A percentile compares a stretch with the other conserved stretches of the same genome.
Evolutionary conservation across 2,329 filamentous ascomycete species (phyloP).

Genomic region (Ceratocystiopsis brevicomis): DNA sequence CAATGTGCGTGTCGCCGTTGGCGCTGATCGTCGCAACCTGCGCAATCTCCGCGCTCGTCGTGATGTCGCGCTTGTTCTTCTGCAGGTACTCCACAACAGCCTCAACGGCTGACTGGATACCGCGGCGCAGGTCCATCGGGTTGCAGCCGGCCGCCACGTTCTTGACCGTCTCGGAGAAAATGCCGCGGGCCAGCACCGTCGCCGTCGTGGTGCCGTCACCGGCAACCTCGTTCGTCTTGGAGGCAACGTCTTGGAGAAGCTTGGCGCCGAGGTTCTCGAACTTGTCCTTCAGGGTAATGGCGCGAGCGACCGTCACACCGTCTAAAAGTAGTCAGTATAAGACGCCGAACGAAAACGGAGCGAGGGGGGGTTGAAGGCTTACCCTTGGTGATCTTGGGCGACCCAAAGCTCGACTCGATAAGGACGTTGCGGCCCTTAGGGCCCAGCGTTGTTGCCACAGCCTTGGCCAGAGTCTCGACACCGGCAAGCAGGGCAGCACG

Average conservation of each 20-base stretch:
- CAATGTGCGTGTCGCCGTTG: conserved; percentile 91
- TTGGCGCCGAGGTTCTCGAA: conserved; percentile 98
- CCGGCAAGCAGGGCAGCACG: conserved; percentile 76
- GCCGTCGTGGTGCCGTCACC: conserved; percentile 98
- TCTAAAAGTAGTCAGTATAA: conserved; percentile 26
- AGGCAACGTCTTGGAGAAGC: conserved; percentile 92
- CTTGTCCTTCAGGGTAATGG: conserved; percentile 89
- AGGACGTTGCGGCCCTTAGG: conserved; percentile 97
- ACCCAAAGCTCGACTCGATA: conserved; percentile 96
- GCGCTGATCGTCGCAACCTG: conserved; percentile 97
- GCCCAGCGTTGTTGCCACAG: conserved; percentile 86
- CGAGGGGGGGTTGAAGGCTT: conserved; percentile 14
- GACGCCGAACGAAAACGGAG: too few relatives aligned
- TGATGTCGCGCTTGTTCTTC: conserved; percentile 94
- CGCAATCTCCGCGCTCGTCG: conserved; percentile 88
- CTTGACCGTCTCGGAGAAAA: conserved; percentile 99
- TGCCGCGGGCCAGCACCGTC: conserved; percentile 88
- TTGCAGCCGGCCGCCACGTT: conserved; percentile 99
- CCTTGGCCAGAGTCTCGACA: conserved; percentile 92
- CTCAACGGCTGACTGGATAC: conserved; percentile 91
- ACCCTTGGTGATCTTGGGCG: conserved; percentile 99
- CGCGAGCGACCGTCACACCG: conserved; percentile 77
- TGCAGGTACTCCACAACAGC: conserved; percentile 87
- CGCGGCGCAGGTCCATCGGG: conserved; percentile 94
- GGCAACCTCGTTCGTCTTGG: conserved; percentile 97